A percentile compares a stretch with the other conserved stretches of the same genome.
phyloP scores from a whole-genome alignment of 129 eudicot genomes.

The Helianthus tuberosus region DNA sequence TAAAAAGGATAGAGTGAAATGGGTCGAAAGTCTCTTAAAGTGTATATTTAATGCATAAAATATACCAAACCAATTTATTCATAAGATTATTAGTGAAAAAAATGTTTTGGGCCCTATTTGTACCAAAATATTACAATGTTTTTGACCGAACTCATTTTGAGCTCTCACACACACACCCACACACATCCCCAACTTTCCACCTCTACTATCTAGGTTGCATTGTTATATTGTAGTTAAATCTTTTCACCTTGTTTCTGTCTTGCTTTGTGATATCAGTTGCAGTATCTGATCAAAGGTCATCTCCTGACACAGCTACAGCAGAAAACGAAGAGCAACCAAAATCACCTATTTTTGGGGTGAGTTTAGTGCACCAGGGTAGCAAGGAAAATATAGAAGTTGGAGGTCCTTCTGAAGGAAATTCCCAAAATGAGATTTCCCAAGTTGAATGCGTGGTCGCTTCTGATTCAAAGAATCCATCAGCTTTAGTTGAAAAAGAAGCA shows the following conservation, averaged over 20 bases:
- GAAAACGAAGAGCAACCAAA: conserved; percentile 41
- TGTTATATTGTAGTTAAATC: not conserved
- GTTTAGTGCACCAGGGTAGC: conserved; percentile 29
- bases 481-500: conserved; percentile 37
- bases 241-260: conserved; percentile 14
- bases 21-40: not conserved
- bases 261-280: conserved; percentile 32
- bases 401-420: conserved; percentile 27
- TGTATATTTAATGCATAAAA: not conserved
- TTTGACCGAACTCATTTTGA: too few species aligned
- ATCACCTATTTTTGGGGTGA: conserved; percentile 42
- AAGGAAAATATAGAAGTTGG: conserved; percentile 31
- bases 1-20: not conserved
- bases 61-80: not conserved
- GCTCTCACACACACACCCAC: too few species aligned
- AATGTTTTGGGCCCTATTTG: too few species aligned
- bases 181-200: too few species aligned
- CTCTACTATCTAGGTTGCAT: not conserved
- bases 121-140: too few species aligned
- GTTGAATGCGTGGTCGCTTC: conserved; percentile 27
- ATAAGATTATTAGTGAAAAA: not conserved
- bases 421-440: conserved; percentile 29
- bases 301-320: conserved; percentile 24
- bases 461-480: conserved; percentile 26
- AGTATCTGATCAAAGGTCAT: conserved; percentile 27